Evolutionary conservation across 345 rosid species (phyloP), one percentile per base, ranked within the genome.

Genomic region (Nephelium lappaceum): DNA sequence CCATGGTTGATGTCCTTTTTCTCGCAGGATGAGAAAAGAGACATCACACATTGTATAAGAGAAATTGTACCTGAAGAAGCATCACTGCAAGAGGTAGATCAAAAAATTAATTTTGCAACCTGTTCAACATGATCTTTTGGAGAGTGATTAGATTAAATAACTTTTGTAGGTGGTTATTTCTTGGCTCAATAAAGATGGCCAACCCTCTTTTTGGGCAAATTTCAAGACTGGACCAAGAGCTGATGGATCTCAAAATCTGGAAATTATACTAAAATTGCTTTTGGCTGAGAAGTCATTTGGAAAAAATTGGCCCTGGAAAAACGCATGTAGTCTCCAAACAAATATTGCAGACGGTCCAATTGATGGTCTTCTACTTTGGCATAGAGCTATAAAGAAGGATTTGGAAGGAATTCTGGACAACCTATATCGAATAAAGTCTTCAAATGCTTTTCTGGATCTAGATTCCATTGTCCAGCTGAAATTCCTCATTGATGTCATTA

Each of bases 1-100:
- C 97, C 94, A 49, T 92, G 94, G 97, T 79, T 91, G 86, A 80
- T 80, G 69, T 87, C 92, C 58, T 88, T 85, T 79, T 80, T 91
- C 73, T 77, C 84, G 72, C 83, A 81, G 45, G 71, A 77, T 11
- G 91, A 90, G 76, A 83, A 72, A 81, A 63, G 55, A 55, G 89
- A 89, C 21, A 82, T 86, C 74, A 75, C 21, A 57, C 43, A 41
- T 62, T 89, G 88, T 77, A 63, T 94, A 4, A 78, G 57, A 81
- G 81, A 86, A 74, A 77, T 85, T 77, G 79, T 86, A 66, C 90
- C 93, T 1, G 73, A 88, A 11, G 91, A 91, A 73, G 49, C 72
- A 67, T 80, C 84, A 41, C 80, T 92, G 83, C 90, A 89, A 69
- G 89, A 89, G 94, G 95, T 91, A 89, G 53, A 67, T 67, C 69